Base-by-base conservation (phyloP, 495 filamentous ascomycete genomes). In the Penicillium roqueforti region DNA sequence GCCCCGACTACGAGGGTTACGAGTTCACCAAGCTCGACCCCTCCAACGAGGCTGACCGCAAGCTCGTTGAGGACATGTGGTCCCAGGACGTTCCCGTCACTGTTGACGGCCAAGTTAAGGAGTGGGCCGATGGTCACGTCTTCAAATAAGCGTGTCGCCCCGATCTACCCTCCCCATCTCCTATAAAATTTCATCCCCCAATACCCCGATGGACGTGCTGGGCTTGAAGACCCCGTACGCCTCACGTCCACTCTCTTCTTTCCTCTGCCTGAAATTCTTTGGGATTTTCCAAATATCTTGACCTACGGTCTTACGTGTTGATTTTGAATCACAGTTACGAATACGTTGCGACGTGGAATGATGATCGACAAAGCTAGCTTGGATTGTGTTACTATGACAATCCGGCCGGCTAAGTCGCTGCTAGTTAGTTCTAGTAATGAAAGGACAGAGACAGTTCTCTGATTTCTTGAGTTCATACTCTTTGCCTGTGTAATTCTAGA, bases 1-100 rank as follows among this genome's bases (percentile, higher is more conserved):
- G 91, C 64, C 93, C 93, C 62, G 93, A 99, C 77, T 91, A 82
- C 72, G 93, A 99, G 83, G 91, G 87, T 79, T 99, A 96, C 81
- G 76, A 85, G 65, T 99, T 96, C 83, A 83, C 69, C 61, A 97
- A 95, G 86, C 87, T 99, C 59, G 92, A 99, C 80, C 84, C 85
- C 68, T 81, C 73, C 67, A 93, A 87, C 67, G 69, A 81, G 49
- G 89, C 86, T 63, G 90, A 97, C 78, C 83, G 82, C 69, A 88
- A 86, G 69, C 87, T 86, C 70, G 79, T 97, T 67, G 83, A 95
- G 58, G 84, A 89, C 68, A 80, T 87, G 75, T 99, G 93, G 93
- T 79, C 85, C 56, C 89, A 85, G 82, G 93, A 97, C 68, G 87
- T 87, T 76, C 87, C 91, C 54, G 71, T 89, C 61, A 72, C 74